These are phyloP conservation scores for Hemisphaericaspora xylofermentans DNA, from an alignment of 1,139 yeast genomes.

Conservation along the genomic window DNA sequence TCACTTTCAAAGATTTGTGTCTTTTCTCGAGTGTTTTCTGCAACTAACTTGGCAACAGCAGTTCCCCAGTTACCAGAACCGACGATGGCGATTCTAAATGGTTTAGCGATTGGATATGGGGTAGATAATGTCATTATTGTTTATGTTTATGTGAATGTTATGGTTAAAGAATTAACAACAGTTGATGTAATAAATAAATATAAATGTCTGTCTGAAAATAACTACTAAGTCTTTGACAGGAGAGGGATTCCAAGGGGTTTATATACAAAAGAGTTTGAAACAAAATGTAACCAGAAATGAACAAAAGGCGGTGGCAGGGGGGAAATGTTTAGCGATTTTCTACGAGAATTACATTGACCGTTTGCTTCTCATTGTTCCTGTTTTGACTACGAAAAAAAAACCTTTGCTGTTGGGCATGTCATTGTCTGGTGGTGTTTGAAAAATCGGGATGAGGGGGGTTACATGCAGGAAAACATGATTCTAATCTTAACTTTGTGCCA, in stretches of 20 bases:
- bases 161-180: neutral
- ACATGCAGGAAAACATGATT: neutral
- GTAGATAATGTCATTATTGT: conserved; percentile 31
- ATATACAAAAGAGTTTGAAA: neutral
- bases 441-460: too few relatives aligned
- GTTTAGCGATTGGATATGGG: conserved; percentile 36
- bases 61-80: conserved; percentile 95
- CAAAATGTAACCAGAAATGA: neutral
- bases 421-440: neutral
- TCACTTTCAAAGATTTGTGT: conserved; percentile 62
- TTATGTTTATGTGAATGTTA: conserved; percentile 1
- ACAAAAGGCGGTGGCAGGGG: neutral
- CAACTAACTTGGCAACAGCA: conserved; percentile 88
- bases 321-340: neutral
- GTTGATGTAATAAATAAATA: neutral
- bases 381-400: too few relatives aligned
- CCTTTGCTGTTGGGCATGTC: too few relatives aligned
- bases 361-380: neutral
- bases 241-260: neutral
- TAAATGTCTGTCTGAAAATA: neutral
- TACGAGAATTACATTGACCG: neutral
- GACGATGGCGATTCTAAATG: conserved; percentile 58
- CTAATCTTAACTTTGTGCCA: neutral
- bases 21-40: conserved; percentile 76
- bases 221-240: neutral